These are phyloP conservation scores for Mucor piriformis DNA, from an alignment of 371 early-diverging fungal species.

Conservation along the genomic window DNA sequence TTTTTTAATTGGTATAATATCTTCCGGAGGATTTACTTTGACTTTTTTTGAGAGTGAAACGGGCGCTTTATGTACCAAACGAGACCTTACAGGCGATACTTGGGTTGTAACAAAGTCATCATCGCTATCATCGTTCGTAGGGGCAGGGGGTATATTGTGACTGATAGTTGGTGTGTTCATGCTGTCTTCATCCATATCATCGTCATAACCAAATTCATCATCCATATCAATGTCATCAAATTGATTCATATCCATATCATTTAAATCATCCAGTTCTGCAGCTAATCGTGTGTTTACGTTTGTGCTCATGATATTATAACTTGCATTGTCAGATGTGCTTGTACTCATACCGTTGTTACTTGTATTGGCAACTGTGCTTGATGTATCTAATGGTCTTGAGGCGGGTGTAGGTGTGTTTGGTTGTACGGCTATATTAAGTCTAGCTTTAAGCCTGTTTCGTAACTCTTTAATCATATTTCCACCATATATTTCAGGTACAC, in stretches of 20 bases:
- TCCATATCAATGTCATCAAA: background rate
- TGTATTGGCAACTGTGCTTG: background rate
- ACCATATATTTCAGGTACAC: constrained; percentile 31
- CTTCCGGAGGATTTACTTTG: background rate
- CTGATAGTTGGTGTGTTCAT: background rate
- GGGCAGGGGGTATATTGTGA: background rate
- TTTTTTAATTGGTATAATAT: background rate
- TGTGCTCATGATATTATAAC: background rate
- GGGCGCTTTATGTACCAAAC: background rate
- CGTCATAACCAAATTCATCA: background rate
- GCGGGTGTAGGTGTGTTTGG: constrained; percentile 1
- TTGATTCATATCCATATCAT: background rate
- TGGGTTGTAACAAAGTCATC: background rate
- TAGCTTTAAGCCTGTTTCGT: constrained; percentile 26
- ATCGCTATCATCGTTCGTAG: background rate
- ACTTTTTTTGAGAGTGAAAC: background rate
- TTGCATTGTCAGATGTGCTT: background rate
- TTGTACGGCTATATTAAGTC: constrained; percentile 16
- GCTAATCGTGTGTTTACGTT: background rate
- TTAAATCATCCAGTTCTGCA: background rate
- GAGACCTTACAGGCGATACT: background rate
- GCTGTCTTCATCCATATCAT: background rate
- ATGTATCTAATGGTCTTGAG: background rate
- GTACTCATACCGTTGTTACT: background rate
- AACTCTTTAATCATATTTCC: constrained; percentile 37